These are phyloP conservation scores for Chloranthus sessilifolius DNA, from an alignment of 164 flowering plant species.

Conservation along the genomic window DNA sequence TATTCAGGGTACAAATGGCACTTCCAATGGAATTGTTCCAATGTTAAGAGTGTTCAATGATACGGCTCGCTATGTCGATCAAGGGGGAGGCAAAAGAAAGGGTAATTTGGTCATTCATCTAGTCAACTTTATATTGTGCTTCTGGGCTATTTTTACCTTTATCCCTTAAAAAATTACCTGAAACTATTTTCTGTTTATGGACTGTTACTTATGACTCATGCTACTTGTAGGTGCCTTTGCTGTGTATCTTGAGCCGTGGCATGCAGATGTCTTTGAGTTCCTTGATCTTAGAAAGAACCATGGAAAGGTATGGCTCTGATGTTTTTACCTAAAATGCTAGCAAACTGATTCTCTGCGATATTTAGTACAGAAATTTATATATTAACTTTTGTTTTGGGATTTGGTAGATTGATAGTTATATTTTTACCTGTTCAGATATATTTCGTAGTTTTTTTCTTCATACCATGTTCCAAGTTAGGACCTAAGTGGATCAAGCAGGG, in stretches of 20 bases:
- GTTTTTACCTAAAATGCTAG: background rate
- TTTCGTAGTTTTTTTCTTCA: no score
- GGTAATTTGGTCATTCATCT: constrained; percentile 41
- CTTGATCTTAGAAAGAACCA: constrained; percentile 94
- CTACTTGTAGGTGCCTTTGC: constrained; percentile 88
- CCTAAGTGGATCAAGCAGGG: no score
- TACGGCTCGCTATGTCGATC: constrained; percentile 99
- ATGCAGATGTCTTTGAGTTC: constrained; percentile 93
- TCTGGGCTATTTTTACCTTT: no score
- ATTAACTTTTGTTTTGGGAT: no score
- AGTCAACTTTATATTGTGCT: background rate
- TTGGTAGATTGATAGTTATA: no score
- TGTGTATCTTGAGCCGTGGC: constrained; percentile 99
- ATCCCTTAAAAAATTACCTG: no score
- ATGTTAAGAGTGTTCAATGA: constrained; percentile 97
- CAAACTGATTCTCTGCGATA: background rate
- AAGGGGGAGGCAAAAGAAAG: constrained; percentile 99
- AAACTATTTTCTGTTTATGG: no score
- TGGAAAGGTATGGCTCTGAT: constrained; percentile 81
- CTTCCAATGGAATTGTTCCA: constrained; percentile 97
- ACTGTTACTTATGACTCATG: no score
- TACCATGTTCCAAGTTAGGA: no score
- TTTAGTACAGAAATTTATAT: no score
- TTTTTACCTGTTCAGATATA: no score
- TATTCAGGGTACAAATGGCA: constrained; percentile 98